Percentiles rank a stretch among this genome's conserved stretches.
phyloP scores from a whole-genome alignment of 1,139 yeast species.

The Scheffersomyces parashehatae region DNA sequence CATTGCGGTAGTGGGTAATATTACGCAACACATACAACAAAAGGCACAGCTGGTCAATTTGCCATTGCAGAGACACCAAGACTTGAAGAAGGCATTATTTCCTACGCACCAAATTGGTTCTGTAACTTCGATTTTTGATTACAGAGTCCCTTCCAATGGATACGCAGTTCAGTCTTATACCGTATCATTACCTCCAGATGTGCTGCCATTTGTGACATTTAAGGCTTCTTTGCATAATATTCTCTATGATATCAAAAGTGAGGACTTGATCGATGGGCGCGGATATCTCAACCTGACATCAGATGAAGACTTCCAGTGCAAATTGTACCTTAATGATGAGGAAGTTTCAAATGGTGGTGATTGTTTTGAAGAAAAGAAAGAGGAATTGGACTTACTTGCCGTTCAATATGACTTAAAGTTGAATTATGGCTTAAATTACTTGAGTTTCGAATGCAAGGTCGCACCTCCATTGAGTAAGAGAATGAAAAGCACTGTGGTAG shows the following conservation, averaged over 20 bases:
- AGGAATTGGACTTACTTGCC: constrained; percentile 22
- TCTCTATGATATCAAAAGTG: constrained; percentile 33
- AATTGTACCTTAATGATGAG: constrained; percentile 50
- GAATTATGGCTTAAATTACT: constrained; percentile 48
- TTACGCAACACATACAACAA: constrained; percentile 29
- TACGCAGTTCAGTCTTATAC: constrained; percentile 44
- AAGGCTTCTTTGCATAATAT: constrained; percentile 45
- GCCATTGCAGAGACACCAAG: constrained; percentile 24
- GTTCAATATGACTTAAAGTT: constrained; percentile 52
- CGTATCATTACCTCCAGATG: constrained; percentile 43
- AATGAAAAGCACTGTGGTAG: constrained; percentile 25
- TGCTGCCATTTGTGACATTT: constrained; percentile 45
- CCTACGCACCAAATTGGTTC: constrained; percentile 29
- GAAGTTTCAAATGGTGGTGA: constrained; percentile 42
- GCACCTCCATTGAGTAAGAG: constrained; percentile 39
- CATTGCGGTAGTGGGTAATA: constrained; percentile 16
- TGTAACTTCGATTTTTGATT: constrained; percentile 37
- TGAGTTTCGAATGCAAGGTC: constrained; percentile 49
- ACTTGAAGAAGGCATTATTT: constrained; percentile 31
- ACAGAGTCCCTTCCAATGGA: constrained; percentile 46
- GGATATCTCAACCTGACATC: constrained; percentile 20
- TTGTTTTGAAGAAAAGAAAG: constrained; percentile 34
- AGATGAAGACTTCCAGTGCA: constrained; percentile 45
- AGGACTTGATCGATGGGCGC: constrained; percentile 34
- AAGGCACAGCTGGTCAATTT: constrained; percentile 18